Evolutionary conservation across 2,329 filamentous ascomycete species (phyloP).

Genomic region (Paraconiothyrium sp.): DNA sequence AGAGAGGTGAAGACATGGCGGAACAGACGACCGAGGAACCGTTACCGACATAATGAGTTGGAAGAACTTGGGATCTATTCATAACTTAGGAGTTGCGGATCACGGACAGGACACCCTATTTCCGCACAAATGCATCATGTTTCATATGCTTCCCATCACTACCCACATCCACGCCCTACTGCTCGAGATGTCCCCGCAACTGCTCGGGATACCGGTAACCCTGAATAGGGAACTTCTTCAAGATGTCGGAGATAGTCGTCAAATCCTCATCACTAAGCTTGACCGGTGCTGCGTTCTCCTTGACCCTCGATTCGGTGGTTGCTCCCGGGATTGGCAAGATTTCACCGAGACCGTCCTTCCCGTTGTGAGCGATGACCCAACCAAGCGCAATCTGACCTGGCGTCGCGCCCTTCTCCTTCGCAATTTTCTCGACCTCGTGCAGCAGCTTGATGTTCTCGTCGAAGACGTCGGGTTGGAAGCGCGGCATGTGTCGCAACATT

Average conservation of each 20-base stretch:
- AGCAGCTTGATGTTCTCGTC: conserved; percentile 72
- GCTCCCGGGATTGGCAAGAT: conserved; percentile 75
- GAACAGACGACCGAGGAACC: background rate
- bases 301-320: conserved; percentile 63
- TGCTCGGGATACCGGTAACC: conserved; percentile 52
- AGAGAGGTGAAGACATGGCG: conserved; percentile 2
- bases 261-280: conserved; percentile 59
- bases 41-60: conserved; percentile 1
- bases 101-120: conserved; percentile 11
- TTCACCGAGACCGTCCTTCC: conserved; percentile 62
- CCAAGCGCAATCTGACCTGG: conserved; percentile 71
- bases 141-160: background rate
- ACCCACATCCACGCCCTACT: background rate
- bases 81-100: background rate
- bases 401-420: conserved; percentile 67
- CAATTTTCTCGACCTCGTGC: conserved; percentile 66
- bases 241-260: conserved; percentile 61
- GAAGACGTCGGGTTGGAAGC: conserved; percentile 72
- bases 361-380: conserved; percentile 66
- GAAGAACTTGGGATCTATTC: background rate
- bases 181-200: conserved; percentile 13
- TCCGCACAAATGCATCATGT: background rate
- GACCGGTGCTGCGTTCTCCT: conserved; percentile 71
- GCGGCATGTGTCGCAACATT: conserved; percentile 60
- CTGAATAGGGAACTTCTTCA: conserved; percentile 56